Base-by-base conservation (phyloP, 2,329 filamentous ascomycete genomes). In the Bretziella fagacearum region DNA sequence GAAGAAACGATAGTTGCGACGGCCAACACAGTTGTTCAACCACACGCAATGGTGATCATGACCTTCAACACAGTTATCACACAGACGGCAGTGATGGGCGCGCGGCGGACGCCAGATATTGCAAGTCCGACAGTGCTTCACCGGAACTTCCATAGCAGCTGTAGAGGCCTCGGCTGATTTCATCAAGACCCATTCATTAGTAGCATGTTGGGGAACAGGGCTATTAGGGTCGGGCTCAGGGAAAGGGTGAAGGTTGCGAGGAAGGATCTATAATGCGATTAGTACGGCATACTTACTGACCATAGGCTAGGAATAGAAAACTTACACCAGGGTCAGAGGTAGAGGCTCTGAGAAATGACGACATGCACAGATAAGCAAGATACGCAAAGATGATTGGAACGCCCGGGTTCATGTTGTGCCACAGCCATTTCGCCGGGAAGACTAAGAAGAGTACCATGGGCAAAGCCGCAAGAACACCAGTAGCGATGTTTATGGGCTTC, bases 31-130 rank as follows among this genome's bases (percentile, higher is more conserved):
- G 61, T 98, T 98, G 65, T 98, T 98, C 53, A 98, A 74, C 91
- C 91, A 98, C 13, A 96, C 87, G 58, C 91, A 98, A 63, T 98
- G 91, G 58, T 98, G 91, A 58, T 98, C 91, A 55, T 95, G 85
- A 0, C 86, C 94, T 62, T 98, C 91, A 51, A 98, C 76, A 60
- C 91, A 98, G 61, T 93, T 95, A 63, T 98, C 89, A 64, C 91
- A 98, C 23, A 94, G 73, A 49, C 91, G 83, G 63, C 91, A 98
- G 64, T 98, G 91, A 59, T 98, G 93, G 50, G 85, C 86, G 50
- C 91, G 83, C 23, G 89, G 87, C 29, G 91, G 91, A 2, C 91
- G 82, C 91, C 91, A 98, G 55, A 98, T 87, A 57, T 86, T 86
- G 68, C 91, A 98, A 15, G 87, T 93, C 59, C 87, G 89, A 73